Evolutionary conservation across 768 basidiomycete genomes (phyloP), one percentile per base, ranked within the genome.

Genomic region (Psilocybe subaeruginosa): DNA sequence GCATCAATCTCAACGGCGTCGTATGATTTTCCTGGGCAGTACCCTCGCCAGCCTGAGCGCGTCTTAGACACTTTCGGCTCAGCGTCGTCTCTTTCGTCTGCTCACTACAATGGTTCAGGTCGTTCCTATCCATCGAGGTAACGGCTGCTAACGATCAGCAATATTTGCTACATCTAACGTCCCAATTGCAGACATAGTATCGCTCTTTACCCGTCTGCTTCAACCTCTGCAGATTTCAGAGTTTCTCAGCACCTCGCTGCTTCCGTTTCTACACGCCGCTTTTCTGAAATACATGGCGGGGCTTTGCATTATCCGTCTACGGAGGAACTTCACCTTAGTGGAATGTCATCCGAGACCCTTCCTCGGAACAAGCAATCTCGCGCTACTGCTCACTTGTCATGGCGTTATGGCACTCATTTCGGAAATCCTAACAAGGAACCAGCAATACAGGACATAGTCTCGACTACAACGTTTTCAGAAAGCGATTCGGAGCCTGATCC

Each of bases 401-500:
- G 17, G 17, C n/a, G n/a, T 11, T 35, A 35, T 17, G 33, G 33
- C 6, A 51, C 29, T 16, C 29, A 43, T 43, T 43, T 43, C 14
- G 41, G 41, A 16, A n/a, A 43, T 43, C 30, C 23, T 9, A 12
- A 7, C 9, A 19, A 51, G n/a, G 30, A 30, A 33, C 30, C 16
- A 8, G 14, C n/a, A 33, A 6, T 27, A 6, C 30, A 33, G 51
- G 33, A 31, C 51, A 37, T 37, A n/a, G 3, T 4, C 4, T 31
- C 45, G 14, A 29, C 41, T 11, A 11, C 43, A 5, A 41, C 51
- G 8, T 48, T 59, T 39, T 54, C 61, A 27, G 46, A 41, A 31
- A 39, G 58, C 62, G 57, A 65, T n/a, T 61, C 61, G 31, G 80
- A 80, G 50, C 71, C 66, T 19, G 73, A 72, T 37, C 79, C 80